Conservation (phyloP, 352 stramenopile genomes). For the Pythium phragmiticola region DNA sequence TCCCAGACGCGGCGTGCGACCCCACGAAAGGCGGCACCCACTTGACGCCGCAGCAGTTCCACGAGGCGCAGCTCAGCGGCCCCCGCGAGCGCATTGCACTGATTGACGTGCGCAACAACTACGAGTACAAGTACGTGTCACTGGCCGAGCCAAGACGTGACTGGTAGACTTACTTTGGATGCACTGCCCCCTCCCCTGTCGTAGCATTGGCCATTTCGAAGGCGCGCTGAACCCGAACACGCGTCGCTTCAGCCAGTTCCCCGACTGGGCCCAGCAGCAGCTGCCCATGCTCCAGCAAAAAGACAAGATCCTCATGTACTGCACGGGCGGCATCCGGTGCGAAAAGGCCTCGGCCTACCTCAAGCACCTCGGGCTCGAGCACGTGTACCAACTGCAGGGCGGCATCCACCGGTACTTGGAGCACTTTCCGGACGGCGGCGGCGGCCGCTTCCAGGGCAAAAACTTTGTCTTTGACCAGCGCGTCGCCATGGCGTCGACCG, state of each 20-base stretch:
- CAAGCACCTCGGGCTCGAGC: conserved; percentile 57
- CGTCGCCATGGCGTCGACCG: conserved; percentile 59
- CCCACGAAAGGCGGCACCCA: conserved; percentile 44
- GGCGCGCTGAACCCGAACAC: conserved; percentile 79
- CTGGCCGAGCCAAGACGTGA: neutral
- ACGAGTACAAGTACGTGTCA: conserved; percentile 68
- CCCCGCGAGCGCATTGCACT: conserved; percentile 37
- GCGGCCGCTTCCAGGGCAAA: conserved; percentile 75
- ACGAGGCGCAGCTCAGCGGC: conserved; percentile 34
- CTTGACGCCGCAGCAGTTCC: conserved; percentile 67
- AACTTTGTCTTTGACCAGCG: conserved; percentile 88
- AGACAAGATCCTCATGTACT: conserved; percentile 86
- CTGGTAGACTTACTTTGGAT: neutral
- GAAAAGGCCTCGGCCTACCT: conserved; percentile 85
- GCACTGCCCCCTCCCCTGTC: neutral
- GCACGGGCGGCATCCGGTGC: conserved; percentile 80
- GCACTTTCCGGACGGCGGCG: conserved; percentile 69
- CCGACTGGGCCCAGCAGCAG: conserved; percentile 55
- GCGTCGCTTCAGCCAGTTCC: conserved; percentile 78
- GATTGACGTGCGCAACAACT: conserved; percentile 78
- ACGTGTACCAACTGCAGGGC: conserved; percentile 78
- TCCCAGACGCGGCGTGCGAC: conserved; percentile 54
- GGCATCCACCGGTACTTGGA: conserved; percentile 87
- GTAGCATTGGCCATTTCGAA: conserved; percentile 68
- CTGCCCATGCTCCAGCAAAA: conserved; percentile 61